Evolutionary conservation across 2,329 filamentous ascomycete species (phyloP), one percentile per base, ranked within the genome.

Genomic region (Sporothrix luriei): DNA sequence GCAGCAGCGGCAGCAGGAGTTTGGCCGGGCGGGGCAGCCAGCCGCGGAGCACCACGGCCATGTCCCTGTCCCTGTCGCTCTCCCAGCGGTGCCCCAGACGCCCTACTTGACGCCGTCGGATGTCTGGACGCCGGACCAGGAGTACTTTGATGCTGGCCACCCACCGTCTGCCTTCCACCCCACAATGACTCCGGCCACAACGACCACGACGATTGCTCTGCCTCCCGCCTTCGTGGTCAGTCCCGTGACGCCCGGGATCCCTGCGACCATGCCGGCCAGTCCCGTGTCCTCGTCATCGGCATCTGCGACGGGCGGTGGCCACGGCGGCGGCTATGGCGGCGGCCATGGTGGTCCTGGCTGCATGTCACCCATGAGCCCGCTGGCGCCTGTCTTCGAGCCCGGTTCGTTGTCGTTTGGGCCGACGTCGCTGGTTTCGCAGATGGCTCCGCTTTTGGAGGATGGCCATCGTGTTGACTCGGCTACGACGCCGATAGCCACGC

Each of bases 361-460:
- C 43, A 52, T 55, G 33, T 70, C 69, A 2, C 70, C 67, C 14
- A 55, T 71, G 68, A 72, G 70, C 13, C 69, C 70, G 10, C 64
- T 72, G 0, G 69, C 77, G 0, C 74, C 77, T 0, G 75, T 76
- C 10, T 82, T 82, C 71, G 66, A 78, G 13, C 79, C 80, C 0
- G 21, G 57, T 46, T 51, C 14, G 4, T 33, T 9, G 6, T 57
- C 59, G n/a, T 67, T 57, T 61, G 33, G 11, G n/a, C 43, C 57
- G 38, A 16, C 38, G 9, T 46, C 57, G 13, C 62, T 66, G 14
- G 49, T 55, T 24, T 19, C 33, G 38, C 38, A 13, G 1, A 24
- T 54, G 51, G 49, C 2, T 7, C 46, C 49, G 4, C 26, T n/a
- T 9, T 19, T 6, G 3, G 40, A 33, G 2, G n/a, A 13, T 11